These are phyloP conservation scores for Gillenia trifoliata DNA, from an alignment of 306 rosid genomes.

Conservation along the genomic window DNA sequence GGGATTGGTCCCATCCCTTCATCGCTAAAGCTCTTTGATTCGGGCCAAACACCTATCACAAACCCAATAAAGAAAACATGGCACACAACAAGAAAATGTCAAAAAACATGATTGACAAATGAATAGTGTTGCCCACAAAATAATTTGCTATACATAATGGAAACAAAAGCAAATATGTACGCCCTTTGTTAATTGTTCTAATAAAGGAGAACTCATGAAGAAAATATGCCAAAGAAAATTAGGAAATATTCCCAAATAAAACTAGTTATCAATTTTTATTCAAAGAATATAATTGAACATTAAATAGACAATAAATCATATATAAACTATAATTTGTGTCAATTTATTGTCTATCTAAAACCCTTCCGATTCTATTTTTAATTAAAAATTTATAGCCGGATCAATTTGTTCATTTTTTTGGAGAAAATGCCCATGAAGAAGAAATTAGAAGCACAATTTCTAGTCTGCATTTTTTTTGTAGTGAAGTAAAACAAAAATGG, in stretches of 20 bases:
- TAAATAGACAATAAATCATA: too few relatives aligned
- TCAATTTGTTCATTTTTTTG: background rate
- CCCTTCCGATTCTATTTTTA: background rate
- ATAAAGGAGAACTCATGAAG: background rate
- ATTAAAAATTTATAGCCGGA: too few relatives aligned
- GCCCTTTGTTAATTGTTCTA: too few relatives aligned
- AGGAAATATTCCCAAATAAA: background rate
- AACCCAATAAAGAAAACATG: background rate
- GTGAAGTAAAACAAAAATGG: background rate
- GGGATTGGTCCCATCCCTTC: constrained; percentile 60
- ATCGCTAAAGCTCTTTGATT: constrained; percentile 62
- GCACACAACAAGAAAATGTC: background rate
- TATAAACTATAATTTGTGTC: too few relatives aligned
- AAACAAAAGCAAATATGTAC: background rate
- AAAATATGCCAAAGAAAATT: background rate
- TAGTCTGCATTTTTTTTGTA: background rate
- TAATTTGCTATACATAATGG: background rate
- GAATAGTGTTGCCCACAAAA: background rate
- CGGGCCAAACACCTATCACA: constrained; percentile 65
- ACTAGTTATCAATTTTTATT: too few relatives aligned
- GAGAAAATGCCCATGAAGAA: background rate
- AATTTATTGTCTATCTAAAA: too few relatives aligned
- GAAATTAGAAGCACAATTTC: background rate
- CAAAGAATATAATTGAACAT: background rate
- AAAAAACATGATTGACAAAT: background rate